Conservation (phyloP, 345 rosid genomes). For the Aquilaria yunnanensis region DNA sequence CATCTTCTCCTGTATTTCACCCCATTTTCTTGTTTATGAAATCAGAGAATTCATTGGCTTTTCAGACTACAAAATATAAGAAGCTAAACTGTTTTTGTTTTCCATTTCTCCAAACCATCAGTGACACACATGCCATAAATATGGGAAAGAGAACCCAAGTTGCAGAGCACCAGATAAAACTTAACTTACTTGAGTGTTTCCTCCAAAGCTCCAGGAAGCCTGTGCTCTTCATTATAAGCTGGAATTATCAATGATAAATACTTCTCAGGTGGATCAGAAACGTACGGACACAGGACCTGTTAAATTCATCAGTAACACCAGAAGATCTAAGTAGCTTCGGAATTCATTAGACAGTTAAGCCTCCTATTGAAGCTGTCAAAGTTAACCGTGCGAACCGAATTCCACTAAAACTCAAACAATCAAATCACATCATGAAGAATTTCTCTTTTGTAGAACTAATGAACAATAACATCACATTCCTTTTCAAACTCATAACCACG, state of each 20-base stretch:
- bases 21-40: too few species aligned
- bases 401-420: not conserved
- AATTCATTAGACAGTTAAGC: not conserved
- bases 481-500: too few species aligned
- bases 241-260: slow-evolving; percentile 84
- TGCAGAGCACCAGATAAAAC: slow-evolving; percentile 1
- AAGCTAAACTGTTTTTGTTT: not conserved
- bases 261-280: slow-evolving; percentile 71
- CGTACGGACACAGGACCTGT: slow-evolving; percentile 66
- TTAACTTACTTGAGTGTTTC: slow-evolving; percentile 79
- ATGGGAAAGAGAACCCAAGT: not conserved
- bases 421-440: not conserved
- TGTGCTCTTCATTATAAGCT: slow-evolving; percentile 83
- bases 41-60: too few species aligned
- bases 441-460: not conserved
- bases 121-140: not conserved
- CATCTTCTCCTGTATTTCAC: too few species aligned
- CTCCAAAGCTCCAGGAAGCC: slow-evolving; percentile 86
- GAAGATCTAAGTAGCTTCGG: not conserved
- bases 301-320: not conserved
- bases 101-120: not conserved
- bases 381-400: not conserved
- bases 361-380: not conserved
- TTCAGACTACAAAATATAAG: not conserved
- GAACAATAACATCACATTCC: too few species aligned